Percentiles rank a stretch among this genome's conserved stretches.
These are phyloP conservation scores for Plantago ovata DNA, from an alignment of 257 asterid species.

Conservation along the genomic window DNA sequence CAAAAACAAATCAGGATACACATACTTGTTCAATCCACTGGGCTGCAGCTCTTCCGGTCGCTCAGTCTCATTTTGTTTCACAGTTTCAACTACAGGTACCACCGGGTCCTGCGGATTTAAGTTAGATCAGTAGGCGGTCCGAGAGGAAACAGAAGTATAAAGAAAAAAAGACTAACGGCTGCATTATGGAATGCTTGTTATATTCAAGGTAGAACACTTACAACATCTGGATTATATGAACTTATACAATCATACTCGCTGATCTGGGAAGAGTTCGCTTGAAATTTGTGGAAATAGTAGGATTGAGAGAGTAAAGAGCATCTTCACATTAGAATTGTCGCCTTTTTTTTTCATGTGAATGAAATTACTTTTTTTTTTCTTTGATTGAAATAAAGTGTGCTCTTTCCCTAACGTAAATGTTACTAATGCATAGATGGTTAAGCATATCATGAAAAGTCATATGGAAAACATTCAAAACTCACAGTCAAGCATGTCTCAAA, in stretches of 20 bases:
- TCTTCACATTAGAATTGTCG: no score
- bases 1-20: conserved; percentile 6
- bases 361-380: no score
- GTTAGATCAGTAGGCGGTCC: neutral
- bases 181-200: neutral
- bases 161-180: conserved; percentile 10
- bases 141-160: neutral
- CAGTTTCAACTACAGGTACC: conserved; percentile 33
- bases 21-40: conserved; percentile 52
- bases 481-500: neutral
- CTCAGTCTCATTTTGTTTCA: conserved; percentile 59
- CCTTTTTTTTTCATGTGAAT: no score
- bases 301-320: neutral
- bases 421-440: neutral
- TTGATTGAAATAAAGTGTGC: no score
- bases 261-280: no score
- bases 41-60: conserved; percentile 56
- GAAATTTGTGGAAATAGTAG: no score
- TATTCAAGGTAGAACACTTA: conserved; percentile 11
- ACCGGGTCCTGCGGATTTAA: conserved; percentile 53
- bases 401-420: no score
- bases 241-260: no score
- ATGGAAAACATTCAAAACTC: neutral
- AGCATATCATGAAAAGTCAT: neutral
- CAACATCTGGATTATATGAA: no score